Percentiles rank a stretch among this genome's conserved stretches.
These are phyloP conservation scores for Trypanosoma platydactyli DNA, from an alignment of 208 protist genomes.

Conservation along the genomic window DNA sequence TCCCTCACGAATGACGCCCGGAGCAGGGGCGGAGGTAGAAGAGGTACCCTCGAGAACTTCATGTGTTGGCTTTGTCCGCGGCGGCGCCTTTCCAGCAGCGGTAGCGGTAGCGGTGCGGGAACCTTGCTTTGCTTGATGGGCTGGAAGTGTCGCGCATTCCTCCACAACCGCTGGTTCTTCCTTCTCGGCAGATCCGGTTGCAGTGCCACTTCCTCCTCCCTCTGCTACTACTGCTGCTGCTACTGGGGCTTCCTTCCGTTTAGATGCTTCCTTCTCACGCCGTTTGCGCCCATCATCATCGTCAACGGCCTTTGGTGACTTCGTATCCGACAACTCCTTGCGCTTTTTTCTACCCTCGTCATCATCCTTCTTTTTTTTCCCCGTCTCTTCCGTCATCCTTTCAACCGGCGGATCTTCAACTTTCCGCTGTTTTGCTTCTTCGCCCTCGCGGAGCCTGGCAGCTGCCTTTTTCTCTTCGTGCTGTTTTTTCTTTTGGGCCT, in stretches of 20 bases:
- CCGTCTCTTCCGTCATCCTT: constrained; percentile 10
- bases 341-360: constrained; percentile 27
- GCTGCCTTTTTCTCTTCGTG: background rate
- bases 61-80: constrained; percentile 72
- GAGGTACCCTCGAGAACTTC: constrained; percentile 59
- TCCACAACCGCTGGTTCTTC: background rate
- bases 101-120: constrained; percentile 6
- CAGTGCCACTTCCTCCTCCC: background rate
- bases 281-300: constrained; percentile 69
- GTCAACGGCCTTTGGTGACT: constrained; percentile 34
- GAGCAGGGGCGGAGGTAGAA: constrained; percentile 36
- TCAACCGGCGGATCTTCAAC: constrained; percentile 8
- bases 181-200: background rate
- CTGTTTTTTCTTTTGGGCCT: background rate
- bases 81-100: constrained; percentile 62
- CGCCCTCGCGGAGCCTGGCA: background rate
- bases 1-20: constrained; percentile 63
- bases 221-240: background rate
- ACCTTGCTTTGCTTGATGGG: constrained; percentile 7
- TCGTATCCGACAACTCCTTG: constrained; percentile 25
- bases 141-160: constrained; percentile 2
- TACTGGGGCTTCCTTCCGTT: constrained; percentile 7
- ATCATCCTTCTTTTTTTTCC: constrained; percentile 31
- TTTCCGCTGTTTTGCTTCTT: constrained; percentile 19
- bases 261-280: constrained; percentile 39